Evolutionary conservation across 2,329 filamentous ascomycete genomes (phyloP).

Genomic region (Neurospora crassa): DNA sequence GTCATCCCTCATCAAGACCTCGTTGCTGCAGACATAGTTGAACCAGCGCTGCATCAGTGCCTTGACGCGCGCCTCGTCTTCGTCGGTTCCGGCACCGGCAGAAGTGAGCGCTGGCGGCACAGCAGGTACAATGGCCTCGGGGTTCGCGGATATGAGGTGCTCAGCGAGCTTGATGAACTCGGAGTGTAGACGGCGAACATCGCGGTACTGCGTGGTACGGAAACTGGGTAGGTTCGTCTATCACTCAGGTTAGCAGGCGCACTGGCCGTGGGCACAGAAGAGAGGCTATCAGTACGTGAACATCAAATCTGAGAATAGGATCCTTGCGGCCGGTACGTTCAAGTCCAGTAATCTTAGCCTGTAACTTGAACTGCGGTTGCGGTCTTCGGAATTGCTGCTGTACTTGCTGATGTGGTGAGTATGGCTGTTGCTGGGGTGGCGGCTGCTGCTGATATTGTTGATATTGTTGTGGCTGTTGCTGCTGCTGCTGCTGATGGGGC

Average conservation of each 20-base stretch:
- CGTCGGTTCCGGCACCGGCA: constrained; percentile 89
- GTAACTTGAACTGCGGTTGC: constrained; percentile 70
- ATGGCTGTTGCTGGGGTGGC: constrained; percentile 17
- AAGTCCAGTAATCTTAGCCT: constrained; percentile 88
- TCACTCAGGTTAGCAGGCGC: constrained; percentile 15
- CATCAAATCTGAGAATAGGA: constrained; percentile 87
- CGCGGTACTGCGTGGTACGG: constrained; percentile 94
- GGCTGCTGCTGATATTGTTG: constrained; percentile 21
- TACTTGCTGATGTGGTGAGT: constrained; percentile 19
- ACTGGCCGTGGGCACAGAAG: neutral
- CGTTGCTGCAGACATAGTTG: constrained; percentile 85
- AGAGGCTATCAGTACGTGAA: constrained; percentile 77
- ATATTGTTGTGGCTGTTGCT: constrained; percentile 14
- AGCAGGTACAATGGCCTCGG: constrained; percentile 86
- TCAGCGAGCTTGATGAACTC: constrained; percentile 96
- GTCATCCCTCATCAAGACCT: constrained; percentile 87
- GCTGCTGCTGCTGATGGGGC: constrained; percentile 16
- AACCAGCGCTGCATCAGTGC: constrained; percentile 87
- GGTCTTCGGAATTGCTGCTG: constrained; percentile 45
- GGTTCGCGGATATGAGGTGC: constrained; percentile 94
- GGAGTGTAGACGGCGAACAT: constrained; percentile 88
- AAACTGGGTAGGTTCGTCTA: constrained; percentile 99
- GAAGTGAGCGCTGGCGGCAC: constrained; percentile 92
- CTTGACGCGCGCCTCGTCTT: constrained; percentile 87
- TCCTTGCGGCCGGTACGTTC: constrained; percentile 94